Base-by-base conservation (phyloP, 176 grass and related monocot genomes). In the Hordeum marinum region DNA sequence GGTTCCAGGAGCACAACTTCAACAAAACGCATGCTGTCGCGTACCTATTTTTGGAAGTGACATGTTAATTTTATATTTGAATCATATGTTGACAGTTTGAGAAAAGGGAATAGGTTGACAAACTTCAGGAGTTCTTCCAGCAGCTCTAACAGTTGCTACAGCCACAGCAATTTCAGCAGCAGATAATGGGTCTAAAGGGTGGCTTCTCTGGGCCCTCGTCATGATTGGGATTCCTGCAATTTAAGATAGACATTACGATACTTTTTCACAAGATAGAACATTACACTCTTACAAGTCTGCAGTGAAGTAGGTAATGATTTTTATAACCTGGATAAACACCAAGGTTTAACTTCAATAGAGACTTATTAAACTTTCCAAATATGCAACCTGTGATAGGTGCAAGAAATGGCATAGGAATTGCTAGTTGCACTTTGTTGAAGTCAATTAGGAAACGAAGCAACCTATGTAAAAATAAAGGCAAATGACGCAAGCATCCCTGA, bases 151-250 rank as follows among this genome's bases (percentile, higher is more conserved):
- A 82, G 97, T 99, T 90, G 88, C 91, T 81, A 96, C 84, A 84
- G 97, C 97, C 21, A 99, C 97, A 72, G 97, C 93, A 82, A 99
- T 96, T 94, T 99, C 97, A 84, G 97, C 97, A 59, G 97, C 94
- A 79, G 97, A 99, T 87, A 99, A 87, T 54, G 97, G 97, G 39
- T 99, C 94, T 84, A 99, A 90, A 75, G 97, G 97, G 79, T 99
- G 97, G 52, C 90, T 88, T 86, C 94, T 94, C 82, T 99, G 97
- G 68, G 88, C 94, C 83, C 97, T 90, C 43, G 88, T 96, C 97
- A 96, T 99, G 77, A 96, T 88, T 18, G 97, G 78, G 81, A 99
- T 96, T 78, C 97, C 97, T 99, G 92, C 40, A 87, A 26, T 81
- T 61, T 88, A 48, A 78, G n/a, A 52, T 3, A 40, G 46, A 43